These are phyloP conservation scores for Gentiana straminea DNA, from an alignment of 257 asterid genomes.

Conservation along the genomic window DNA sequence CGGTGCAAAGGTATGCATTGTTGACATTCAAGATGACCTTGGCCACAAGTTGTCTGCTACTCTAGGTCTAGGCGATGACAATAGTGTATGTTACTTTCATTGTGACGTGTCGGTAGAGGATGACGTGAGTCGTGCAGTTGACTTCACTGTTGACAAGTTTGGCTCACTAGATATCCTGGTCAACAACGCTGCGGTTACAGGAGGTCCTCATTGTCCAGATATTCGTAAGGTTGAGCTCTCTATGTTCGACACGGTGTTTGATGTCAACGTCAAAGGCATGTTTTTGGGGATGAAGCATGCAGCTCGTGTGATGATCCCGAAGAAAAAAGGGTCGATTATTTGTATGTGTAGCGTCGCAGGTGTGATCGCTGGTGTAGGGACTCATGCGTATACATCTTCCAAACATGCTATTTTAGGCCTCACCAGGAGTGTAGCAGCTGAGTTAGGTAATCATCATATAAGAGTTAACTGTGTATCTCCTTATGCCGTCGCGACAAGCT, in stretches of 20 bases:
- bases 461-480: conserved; percentile 91
- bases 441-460: conserved; percentile 72
- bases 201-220: conserved; percentile 54
- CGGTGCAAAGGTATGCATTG: conserved; percentile 76
- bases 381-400: conserved; percentile 75
- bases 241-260: conserved; percentile 50
- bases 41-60: conserved; percentile 36
- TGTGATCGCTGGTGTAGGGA: conserved; percentile 37
- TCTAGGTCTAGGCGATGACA: conserved; percentile 17
- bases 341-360: conserved; percentile 60
- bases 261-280: conserved; percentile 61
- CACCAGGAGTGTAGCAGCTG: conserved; percentile 76
- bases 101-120: conserved; percentile 72
- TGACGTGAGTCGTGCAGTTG: conserved; percentile 60
- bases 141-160: conserved; percentile 47
- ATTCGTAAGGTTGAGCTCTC: conserved; percentile 62
- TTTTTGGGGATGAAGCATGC: conserved; percentile 95
- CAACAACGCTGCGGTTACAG: conserved; percentile 77
- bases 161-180: conserved; percentile 80
- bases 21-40: conserved; percentile 58
- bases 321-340: conserved; percentile 63
- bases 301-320: conserved; percentile 79
- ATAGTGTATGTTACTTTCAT: conserved; percentile 29
- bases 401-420: conserved; percentile 87
- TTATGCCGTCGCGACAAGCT: conserved; percentile 56